Evolutionary conservation across 176 grass and related monocot species (phyloP), one percentile per base, ranked within the genome.

Genomic region (Musa troglodytarum): DNA sequence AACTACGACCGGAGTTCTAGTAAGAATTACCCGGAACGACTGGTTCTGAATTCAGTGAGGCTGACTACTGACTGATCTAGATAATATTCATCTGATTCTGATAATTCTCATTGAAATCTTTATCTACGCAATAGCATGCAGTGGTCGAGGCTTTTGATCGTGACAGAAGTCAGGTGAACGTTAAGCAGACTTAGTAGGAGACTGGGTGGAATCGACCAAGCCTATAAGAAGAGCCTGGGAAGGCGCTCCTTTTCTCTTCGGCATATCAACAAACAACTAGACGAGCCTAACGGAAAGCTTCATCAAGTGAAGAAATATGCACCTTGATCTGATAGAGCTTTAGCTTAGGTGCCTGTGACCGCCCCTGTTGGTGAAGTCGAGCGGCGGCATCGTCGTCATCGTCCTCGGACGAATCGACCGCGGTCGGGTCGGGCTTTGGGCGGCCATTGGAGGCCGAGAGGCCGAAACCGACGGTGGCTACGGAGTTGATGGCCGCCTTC

Each of bases 261-360:
- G 43, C 43, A 65, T 52, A 22, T 66, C 1, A 65, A 50, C 49
- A 53, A 64, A 52, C 13, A 52, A 66, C 11, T 23, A 63, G 52
- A 28, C 24, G 21, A 26, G 24, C 8, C 1, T 8, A 58, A 43
- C 2, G 2, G 77, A 49, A 75, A 78, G 69, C 19, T 77, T 82
- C 0, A 65, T 56, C 53, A 1, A 67, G 7, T 69, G 8, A 43
- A 5, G 10, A 3, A 21, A 50, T 9, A 34, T 13, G 6, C 69
- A 90, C 93, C 90, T 97, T 97, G 83, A 97, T 77, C 83, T 97
- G 93, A 82, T 92, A 97, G 25, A 97, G 86, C 74, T 97, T 97
- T 54, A 97, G 90, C 50, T 82, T 69, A 19, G 86, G 82, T 5
- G 81, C 72, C 77, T 82, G 56, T 6, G 73, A n/a, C 10, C 14